Base-by-base conservation (phyloP, 1,284 basidiomycete species). In the Cerrena zonata region DNA sequence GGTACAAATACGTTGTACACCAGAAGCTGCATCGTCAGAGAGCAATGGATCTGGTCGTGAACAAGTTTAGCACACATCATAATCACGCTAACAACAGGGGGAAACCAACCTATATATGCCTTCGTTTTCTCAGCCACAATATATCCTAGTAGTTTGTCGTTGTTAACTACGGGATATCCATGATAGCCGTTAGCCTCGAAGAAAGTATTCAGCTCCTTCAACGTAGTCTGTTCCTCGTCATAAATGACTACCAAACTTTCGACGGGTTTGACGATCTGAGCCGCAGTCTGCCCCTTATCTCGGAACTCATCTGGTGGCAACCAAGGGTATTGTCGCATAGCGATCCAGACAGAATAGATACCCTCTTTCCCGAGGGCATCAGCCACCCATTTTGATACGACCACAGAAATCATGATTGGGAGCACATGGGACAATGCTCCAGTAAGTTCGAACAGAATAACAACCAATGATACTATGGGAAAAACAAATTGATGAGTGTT, bases 401-500 rank as follows among this genome's bases (percentile, higher is more conserved):
- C 84, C 48, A 88, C 83, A 47, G 79, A 79, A 43, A 88, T 80
- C 84, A 88, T 87, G 61, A 88, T 86, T 7, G 84, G 84, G 24
- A 87, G 70, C n/a, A 87, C 84, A 67, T 87, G 84, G 12, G 84
- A 86, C 26, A 87, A 68, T 4, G 85, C 84, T 11, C 84, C 84
- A 19, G 85, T 86, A 21, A 87, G 69, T 82, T 87, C 84, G 58
- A 86, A 87, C 5, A 87, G 68, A 50, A 88, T 87, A 25, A 86
- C 84, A 21, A 86, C 84, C 47, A 88, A 66, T 3, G 84, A 87
- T 48, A 87, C 84, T 86, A 55, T 18, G 49, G n/a, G n/a, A n/a
- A n/a, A n/a, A n/a, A n/a, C n/a, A n/a, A n/a, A n/a, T n/a, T n/a
- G n/a, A n/a, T n/a, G n/a, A n/a, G n/a, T n/a, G n/a, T n/a, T n/a